Conservation (phyloP, 2,329 filamentous ascomycete species). For the Colletotrichum horii region DNA sequence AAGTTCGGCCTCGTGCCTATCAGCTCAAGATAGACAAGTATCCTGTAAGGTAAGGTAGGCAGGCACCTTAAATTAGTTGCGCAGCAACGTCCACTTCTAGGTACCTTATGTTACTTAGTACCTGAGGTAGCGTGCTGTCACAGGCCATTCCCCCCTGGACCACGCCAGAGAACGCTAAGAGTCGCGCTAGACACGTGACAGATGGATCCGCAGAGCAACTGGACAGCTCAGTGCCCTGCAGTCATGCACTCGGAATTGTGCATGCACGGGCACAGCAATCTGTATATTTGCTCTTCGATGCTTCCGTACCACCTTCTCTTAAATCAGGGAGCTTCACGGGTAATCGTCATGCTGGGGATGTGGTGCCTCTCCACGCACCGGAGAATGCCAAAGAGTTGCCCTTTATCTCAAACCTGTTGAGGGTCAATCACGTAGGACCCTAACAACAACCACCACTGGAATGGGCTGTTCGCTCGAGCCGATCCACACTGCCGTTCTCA, state of each 20-base stretch:
- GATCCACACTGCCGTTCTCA: neutral
- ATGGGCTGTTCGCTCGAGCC: neutral
- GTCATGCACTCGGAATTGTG: neutral
- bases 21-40: slow-evolving; percentile 15
- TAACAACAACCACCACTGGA: neutral
- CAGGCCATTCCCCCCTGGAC: slow-evolving; percentile 1
- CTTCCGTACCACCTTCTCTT: neutral
- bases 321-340: neutral
- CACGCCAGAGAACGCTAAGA: neutral
- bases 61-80: slow-evolving; percentile 14
- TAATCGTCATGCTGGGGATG: neutral
- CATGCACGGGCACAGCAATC: neutral
- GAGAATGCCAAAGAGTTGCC: neutral
- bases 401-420: neutral
- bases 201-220: neutral
- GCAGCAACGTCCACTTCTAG: neutral
- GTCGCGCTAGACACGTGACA: neutral
- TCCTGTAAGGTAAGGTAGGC: neutral
- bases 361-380: neutral
- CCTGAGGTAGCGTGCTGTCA: slow-evolving; percentile 16
- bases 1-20: slow-evolving; percentile 13
- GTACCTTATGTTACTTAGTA: too few relatives aligned
- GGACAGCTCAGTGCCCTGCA: neutral
- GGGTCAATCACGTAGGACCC: neutral
- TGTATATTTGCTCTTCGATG: neutral